Percentiles rank a stretch among this genome's conserved stretches.
Conservation (phyloP, 768 basidiomycete species). For the Suillus bovinus region DNA sequence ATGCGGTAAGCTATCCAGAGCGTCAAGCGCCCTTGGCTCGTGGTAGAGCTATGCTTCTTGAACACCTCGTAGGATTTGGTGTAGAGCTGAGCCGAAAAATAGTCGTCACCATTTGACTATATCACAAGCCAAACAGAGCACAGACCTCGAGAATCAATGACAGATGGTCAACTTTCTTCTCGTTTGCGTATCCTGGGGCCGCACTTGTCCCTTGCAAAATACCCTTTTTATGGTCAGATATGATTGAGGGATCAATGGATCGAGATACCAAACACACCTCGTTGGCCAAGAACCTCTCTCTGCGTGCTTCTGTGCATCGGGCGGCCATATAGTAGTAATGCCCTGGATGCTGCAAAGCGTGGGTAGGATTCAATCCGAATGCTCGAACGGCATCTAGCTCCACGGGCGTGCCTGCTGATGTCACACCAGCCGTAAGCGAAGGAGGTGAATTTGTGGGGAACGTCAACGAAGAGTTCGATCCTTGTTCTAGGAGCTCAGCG, state of each 20-base stretch:
- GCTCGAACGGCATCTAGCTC: slow-evolving; percentile 63
- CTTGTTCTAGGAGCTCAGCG: slow-evolving; percentile 89
- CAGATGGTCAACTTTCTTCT: slow-evolving; percentile 90
- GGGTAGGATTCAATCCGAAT: slow-evolving; percentile 75
- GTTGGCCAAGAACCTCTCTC: slow-evolving; percentile 61
- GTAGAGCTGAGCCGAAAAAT: slow-evolving; percentile 63
- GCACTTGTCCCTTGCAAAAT: slow-evolving; percentile 36
- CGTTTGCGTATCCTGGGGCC: slow-evolving; percentile 80
- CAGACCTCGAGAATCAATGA: slow-evolving; percentile 79
- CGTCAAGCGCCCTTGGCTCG: slow-evolving; percentile 75
- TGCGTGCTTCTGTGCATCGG: slow-evolving; percentile 75
- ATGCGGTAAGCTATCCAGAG: slow-evolving; percentile 92
- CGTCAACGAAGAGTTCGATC: slow-evolving; percentile 57
- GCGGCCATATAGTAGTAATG: slow-evolving; percentile 88
- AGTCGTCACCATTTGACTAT: slow-evolving; percentile 9
- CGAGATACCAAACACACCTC: slow-evolving; percentile 44
- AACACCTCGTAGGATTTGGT: slow-evolving; percentile 94
- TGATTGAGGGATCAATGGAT: not conserved
- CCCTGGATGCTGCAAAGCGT: slow-evolving; percentile 87
- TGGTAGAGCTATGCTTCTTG: slow-evolving; percentile 65
- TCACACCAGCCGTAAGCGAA: slow-evolving; percentile 27
- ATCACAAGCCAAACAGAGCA: not conserved
- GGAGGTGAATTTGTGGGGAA: slow-evolving; percentile 61
- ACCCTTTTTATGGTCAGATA: slow-evolving; percentile 9
- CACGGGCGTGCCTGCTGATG: slow-evolving; percentile 28